Evolutionary conservation across 805 yeast species (phyloP), one percentile per base, ranked within the genome.

Genomic region (Candida nemodendra): DNA sequence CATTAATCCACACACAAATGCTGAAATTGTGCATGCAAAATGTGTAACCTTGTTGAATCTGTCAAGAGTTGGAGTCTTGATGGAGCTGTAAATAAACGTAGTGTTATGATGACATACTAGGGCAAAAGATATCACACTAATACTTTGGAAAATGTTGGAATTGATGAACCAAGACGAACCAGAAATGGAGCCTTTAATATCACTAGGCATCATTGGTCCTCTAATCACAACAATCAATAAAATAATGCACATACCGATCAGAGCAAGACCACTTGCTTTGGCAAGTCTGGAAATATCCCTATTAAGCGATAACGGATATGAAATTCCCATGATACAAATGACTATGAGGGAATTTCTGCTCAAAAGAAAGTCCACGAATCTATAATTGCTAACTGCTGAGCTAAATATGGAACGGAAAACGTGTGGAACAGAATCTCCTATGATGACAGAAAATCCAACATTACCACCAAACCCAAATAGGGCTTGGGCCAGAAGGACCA

Each of bases 101-200:
- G 97, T 88, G 58, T 90, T 90, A 60, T 90, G 98, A 56, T 90
- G 98, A 56, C 98, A 90, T 3, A 90, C 97, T 48, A 91, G 72
- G 2, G 98, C 98, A 66, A 90, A 90, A 1, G 96, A 88, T 22
- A 90, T 87, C 34, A 90, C 95, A n/a, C 93, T 82, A 18, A 90
- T 79, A 2, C 96, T 96, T 61, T 90, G 95, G 57, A 90, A 87
- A 3, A 90, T 65, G 28, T 79, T 78, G 9, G 71, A 60, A 45
- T 81, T 81, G 34, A 87, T 55, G 4, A 86, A 65, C 65, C 76
- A 69, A 23, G 71, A 65, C 27, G 63, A 35, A 9, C 59, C 41
- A 0, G 77, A 41, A 13, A 83, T 63, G 0, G 64, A 44, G 0
- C 85, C 83, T 50, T 71, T 76, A 14, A 71, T 58, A 0, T 66